Conservation (phyloP, 2,329 filamentous ascomycete species). For the Aspergillus clavatus region DNA sequence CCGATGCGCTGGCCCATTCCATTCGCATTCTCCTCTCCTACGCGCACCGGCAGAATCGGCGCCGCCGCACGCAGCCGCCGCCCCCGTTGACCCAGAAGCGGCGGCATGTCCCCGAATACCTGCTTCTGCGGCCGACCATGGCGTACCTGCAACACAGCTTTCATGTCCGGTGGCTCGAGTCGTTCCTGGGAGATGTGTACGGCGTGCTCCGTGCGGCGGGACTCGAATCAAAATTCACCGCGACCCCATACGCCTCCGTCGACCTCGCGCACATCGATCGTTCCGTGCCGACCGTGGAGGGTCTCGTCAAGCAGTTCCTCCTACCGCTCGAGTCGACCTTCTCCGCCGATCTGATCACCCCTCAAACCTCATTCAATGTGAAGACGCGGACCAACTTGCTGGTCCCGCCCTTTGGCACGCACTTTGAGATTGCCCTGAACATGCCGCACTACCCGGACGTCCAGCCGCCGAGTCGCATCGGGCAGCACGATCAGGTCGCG, state of each 20-base stretch:
- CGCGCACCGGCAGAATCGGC: conserved; percentile 69
- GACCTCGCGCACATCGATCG: conserved; percentile 9
- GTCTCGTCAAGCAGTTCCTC: conserved; percentile 40
- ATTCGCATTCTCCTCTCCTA: conserved; percentile 74
- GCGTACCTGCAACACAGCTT: conserved; percentile 49
- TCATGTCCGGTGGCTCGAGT: conserved; percentile 31
- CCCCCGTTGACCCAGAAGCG: conserved; percentile 50
- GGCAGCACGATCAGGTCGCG: conserved; percentile 31
- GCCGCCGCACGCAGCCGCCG: conserved; percentile 60
- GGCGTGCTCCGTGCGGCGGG: conserved; percentile 30
- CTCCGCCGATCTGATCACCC: conserved; percentile 31
- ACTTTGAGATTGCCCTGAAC: conserved; percentile 35
- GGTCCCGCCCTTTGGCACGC: conserved; percentile 33
- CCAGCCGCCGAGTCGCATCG: conserved; percentile 31
- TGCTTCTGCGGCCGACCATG: conserved; percentile 57
- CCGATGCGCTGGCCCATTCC: conserved; percentile 61
- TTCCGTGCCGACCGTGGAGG: conserved; percentile 31
- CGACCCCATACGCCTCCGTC: conserved; percentile 24
- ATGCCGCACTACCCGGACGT: conserved; percentile 28
- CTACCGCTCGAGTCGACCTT: conserved; percentile 42
- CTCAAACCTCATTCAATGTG: conserved; percentile 35
- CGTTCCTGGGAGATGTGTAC: conserved; percentile 29
- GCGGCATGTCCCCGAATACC: conserved; percentile 47
- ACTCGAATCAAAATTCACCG: conserved; percentile 24
- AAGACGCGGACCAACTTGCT: conserved; percentile 34